Percentiles rank a stretch among this genome's conserved stretches.
Conservation (phyloP, 2,329 filamentous ascomycete genomes). For the Ceratocystis papillata region DNA sequence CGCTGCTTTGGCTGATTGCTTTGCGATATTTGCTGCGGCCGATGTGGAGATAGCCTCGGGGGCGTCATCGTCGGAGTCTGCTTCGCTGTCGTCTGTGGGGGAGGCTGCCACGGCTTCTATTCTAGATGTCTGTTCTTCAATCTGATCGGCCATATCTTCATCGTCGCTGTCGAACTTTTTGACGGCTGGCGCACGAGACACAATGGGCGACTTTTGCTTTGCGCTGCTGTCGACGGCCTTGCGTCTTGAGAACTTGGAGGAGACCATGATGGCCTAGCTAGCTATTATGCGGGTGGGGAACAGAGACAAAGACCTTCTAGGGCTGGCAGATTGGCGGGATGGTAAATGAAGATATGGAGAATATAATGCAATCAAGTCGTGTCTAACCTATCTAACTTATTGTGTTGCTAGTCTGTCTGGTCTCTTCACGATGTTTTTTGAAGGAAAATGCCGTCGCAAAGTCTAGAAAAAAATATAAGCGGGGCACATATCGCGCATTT, state of each 20-base stretch:
- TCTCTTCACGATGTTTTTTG: not conserved
- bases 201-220: not conserved
- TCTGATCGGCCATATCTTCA: conserved; percentile 6
- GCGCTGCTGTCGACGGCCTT: conserved; percentile 15
- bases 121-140: not conserved
- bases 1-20: conserved; percentile 38
- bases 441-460: conserved; percentile 6
- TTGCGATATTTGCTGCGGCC: conserved; percentile 38
- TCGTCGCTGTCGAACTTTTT: conserved; percentile 24
- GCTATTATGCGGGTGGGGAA: not conserved
- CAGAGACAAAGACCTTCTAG: not conserved
- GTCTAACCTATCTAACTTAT: no score
- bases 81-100: not conserved
- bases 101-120: not conserved
- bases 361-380: no score
- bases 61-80: conserved; percentile 44
- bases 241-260: conserved; percentile 24
- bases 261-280: conserved; percentile 4
- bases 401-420: not conserved
- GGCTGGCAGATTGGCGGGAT: not conserved
- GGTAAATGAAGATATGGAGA: no score
- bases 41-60: conserved; percentile 49
- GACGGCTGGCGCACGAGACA: conserved; percentile 3
- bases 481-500: not conserved
- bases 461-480: conserved; percentile 5